These are phyloP conservation scores for Aeschynomene evenia DNA, from an alignment of 306 rosid genomes.

Conservation along the genomic window DNA sequence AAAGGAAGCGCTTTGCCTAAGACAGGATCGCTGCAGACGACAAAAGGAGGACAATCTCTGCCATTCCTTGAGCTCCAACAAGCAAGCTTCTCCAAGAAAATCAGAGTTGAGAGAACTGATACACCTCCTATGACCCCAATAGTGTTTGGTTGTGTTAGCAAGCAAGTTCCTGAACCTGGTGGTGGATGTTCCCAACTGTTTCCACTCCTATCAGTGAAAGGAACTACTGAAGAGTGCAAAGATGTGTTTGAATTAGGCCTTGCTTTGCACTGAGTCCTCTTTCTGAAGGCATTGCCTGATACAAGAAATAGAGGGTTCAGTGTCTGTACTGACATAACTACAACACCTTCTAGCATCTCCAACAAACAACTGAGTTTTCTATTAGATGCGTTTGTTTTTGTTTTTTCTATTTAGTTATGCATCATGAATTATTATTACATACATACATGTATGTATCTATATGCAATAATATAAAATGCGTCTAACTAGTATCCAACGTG, in stretches of 20 bases:
- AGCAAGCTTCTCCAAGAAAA: slow-evolving; percentile 85
- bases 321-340: slow-evolving; percentile 39
- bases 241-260: slow-evolving; percentile 34
- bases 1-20: slow-evolving; percentile 45
- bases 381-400: not conserved
- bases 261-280: slow-evolving; percentile 24
- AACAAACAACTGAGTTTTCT: not conserved
- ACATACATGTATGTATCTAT: not conserved
- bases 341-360: slow-evolving; percentile 40
- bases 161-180: not conserved
- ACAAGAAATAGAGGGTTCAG: slow-evolving; percentile 37
- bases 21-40: slow-evolving; percentile 68
- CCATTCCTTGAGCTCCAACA: slow-evolving; percentile 67
- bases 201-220: slow-evolving; percentile 48
- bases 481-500: no score
- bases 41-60: slow-evolving; percentile 66
- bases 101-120: slow-evolving; percentile 65
- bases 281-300: slow-evolving; percentile 30
- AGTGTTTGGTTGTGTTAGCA: slow-evolving; percentile 62
- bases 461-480: no score
- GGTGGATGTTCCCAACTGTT: slow-evolving; percentile 23
- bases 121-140: slow-evolving; percentile 78
- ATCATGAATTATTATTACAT: slow-evolving; percentile 13
- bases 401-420: not conserved
- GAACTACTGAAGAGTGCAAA: slow-evolving; percentile 43